phyloP scores from a whole-genome alignment of 805 yeast genomes.

The Dipodascopsis tothii region DNA sequence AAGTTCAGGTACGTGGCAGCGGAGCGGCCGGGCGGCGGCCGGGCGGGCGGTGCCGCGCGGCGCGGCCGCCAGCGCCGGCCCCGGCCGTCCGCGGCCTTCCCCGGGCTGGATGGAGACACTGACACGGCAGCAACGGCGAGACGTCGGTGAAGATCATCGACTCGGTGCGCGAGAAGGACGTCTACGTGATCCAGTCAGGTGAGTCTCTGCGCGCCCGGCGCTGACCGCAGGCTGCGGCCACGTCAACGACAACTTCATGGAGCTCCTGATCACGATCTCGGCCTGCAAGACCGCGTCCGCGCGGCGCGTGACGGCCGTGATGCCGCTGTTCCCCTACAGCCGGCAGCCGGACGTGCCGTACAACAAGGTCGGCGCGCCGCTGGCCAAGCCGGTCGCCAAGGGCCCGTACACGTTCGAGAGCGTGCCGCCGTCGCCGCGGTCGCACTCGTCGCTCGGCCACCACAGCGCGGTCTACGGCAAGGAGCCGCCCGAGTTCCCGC shows the following conservation, averaged over 20 bases:
- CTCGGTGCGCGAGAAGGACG: conserved; percentile 93
- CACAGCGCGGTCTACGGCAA: not conserved
- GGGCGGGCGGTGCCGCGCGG: no score
- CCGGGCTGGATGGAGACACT: no score
- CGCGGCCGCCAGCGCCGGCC: no score
- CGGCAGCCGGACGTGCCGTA: conserved; percentile 93
- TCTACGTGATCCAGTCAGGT: conserved; percentile 69
- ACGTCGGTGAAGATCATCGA: conserved; percentile 78
- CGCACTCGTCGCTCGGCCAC: conserved; percentile 9
- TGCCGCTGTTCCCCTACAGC: conserved; percentile 91
- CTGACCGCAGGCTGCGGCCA: conserved; percentile 57
- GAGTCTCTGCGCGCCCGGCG: conserved; percentile 10
- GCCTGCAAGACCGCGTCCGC: conserved; percentile 93
- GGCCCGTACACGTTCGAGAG: conserved; percentile 41
- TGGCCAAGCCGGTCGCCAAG: conserved; percentile 28
- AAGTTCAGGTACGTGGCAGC: conserved; percentile 46
- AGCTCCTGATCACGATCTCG: conserved; percentile 72
- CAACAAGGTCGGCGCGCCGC: conserved; percentile 68
- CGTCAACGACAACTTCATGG: conserved; percentile 81
- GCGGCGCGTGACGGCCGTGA: conserved; percentile 76
- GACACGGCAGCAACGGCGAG: conserved; percentile 81
- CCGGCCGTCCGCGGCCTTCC: no score
- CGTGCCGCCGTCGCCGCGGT: conserved; percentile 34
- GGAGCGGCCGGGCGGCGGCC: no score
- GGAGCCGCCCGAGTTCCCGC: conserved; percentile 6